Evolutionary conservation across 257 asterid species (phyloP).

Genomic region (Euphrasia confusa): DNA sequence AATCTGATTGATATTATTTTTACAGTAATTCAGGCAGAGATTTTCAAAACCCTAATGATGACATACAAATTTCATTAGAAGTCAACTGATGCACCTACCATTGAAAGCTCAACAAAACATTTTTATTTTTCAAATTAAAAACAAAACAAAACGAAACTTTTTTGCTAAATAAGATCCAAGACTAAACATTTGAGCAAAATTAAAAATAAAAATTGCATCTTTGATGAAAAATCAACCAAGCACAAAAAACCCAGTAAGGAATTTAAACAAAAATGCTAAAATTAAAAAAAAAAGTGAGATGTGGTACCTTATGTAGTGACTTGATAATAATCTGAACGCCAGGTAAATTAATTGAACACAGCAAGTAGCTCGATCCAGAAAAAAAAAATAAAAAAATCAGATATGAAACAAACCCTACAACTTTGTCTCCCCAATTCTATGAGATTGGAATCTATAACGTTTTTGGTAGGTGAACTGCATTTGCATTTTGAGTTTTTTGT

Average conservation of each 20-base stretch:
- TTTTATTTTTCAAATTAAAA: slow-evolving; percentile 15
- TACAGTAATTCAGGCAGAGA: slow-evolving; percentile 1
- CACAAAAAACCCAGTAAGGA: neutral
- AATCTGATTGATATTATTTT: slow-evolving; percentile 13
- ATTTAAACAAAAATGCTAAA: neutral
- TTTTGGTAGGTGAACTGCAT: slow-evolving; percentile 19
- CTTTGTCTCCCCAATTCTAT: neutral
- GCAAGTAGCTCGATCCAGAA: slow-evolving; percentile 1
- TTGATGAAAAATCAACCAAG: slow-evolving; percentile 8
- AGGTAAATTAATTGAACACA: slow-evolving; percentile 6
- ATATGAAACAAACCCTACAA: slow-evolving; percentile 19
- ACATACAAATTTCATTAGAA: neutral
- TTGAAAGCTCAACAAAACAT: neutral
- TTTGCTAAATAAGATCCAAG: slow-evolving; percentile 28
- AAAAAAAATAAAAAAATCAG: neutral
- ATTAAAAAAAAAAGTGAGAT: slow-evolving; percentile 15
- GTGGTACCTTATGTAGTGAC: slow-evolving; percentile 28
- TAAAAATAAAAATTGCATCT: slow-evolving; percentile 8
- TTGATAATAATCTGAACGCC: slow-evolving; percentile 3
- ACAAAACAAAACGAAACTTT: too few relatives aligned
- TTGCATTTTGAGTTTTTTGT: neutral
- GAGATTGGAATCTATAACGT: neutral
- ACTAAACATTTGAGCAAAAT: slow-evolving; percentile 11
- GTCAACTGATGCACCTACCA: neutral
- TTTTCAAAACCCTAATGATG: neutral